Conservation (phyloP, 345 rosid genomes). For the Eucalyptus virginea region DNA sequence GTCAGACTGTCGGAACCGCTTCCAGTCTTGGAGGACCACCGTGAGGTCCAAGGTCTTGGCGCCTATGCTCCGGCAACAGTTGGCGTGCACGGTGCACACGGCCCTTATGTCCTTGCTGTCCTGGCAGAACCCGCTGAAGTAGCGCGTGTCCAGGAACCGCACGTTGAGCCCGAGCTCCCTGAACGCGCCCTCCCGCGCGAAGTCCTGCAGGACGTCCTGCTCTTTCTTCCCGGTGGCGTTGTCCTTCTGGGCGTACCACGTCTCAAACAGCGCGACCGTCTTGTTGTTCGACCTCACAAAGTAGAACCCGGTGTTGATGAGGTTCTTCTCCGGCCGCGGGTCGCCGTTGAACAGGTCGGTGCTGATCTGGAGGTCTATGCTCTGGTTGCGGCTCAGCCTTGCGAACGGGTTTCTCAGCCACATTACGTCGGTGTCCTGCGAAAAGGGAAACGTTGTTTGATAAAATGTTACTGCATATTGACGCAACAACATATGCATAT, state of each 20-base stretch:
- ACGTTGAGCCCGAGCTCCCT: constrained; percentile 22
- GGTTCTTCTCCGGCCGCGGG: constrained; percentile 9
- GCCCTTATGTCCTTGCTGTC: constrained; percentile 34
- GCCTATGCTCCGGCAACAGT: constrained; percentile 60
- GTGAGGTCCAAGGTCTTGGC: constrained; percentile 60
- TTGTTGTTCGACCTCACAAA: constrained; percentile 53
- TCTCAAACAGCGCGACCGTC: constrained; percentile 41
- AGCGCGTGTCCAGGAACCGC: constrained; percentile 33
- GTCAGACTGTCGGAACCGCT: constrained; percentile 12
- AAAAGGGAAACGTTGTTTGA: background rate
- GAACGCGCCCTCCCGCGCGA: constrained; percentile 21
- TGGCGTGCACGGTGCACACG: constrained; percentile 70
- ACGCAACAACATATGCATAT: background rate
- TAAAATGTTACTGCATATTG: background rate
- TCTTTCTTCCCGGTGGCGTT: constrained; percentile 47
- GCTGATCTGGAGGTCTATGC: constrained; percentile 22
- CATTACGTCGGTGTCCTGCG: constrained; percentile 26
- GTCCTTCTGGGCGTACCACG: constrained; percentile 54
- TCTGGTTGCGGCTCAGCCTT: constrained; percentile 1
- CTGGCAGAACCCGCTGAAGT: constrained; percentile 76
- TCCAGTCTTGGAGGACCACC: constrained; percentile 54
- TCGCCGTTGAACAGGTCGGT: constrained; percentile 20
- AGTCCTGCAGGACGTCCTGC: constrained; percentile 50
- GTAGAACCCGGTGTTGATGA: constrained; percentile 70
- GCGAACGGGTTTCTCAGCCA: constrained; percentile 31